Evolutionary conservation across 2,329 filamentous ascomycete genomes (phyloP), one percentile per base, ranked within the genome.

Genomic region (Trichoderma sp.): DNA sequence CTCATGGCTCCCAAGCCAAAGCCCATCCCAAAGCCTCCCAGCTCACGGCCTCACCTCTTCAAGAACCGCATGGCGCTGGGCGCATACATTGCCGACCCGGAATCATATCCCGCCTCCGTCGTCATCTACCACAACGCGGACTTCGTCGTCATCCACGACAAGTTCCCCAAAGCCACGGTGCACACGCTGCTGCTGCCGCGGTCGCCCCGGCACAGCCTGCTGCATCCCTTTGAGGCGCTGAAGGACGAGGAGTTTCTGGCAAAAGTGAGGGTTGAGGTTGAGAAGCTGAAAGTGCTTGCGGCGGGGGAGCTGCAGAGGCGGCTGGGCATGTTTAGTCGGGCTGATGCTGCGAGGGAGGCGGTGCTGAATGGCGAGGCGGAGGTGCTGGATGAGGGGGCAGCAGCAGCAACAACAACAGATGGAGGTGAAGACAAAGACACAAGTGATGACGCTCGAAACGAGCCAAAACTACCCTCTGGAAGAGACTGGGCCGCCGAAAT

Each of bases 171-270:
- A 80, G 88, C 92, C 4, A 89, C 87, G 4, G 84, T 97, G 4
- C 96, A 99, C 81, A 85, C 93, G 1, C 91, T 99, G 3, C 87
- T 98, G n/a, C 88, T 98, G 5, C 93, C 94, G 7, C 91, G 94
- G 61, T 87, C 91, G 52, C 76, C 83, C 0, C 75, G 78, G 2
- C 87, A 89, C 76, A 88, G 85, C 73, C 81, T 84, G 6, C 81
- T 88, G 13, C 91, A 97, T 74, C 94, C 95, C 0, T 91, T 95
- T 75, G 87, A 91, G 24, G 92, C 92, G 5, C 89, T 97, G 73
- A 85, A 90, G 35, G 89, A 96, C 77, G 71, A 82, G 0, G 83
- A 79, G 0, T 96, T 98, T 78, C 87, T 96, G 0, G 82, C 81
- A 2, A 81, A 85, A 24, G 88, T 94, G 29, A 85, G 82, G 55